Evolutionary conservation across 805 yeast genomes (phyloP), one percentile per base, ranked within the genome.

Genomic region (Candida incommunis): DNA sequence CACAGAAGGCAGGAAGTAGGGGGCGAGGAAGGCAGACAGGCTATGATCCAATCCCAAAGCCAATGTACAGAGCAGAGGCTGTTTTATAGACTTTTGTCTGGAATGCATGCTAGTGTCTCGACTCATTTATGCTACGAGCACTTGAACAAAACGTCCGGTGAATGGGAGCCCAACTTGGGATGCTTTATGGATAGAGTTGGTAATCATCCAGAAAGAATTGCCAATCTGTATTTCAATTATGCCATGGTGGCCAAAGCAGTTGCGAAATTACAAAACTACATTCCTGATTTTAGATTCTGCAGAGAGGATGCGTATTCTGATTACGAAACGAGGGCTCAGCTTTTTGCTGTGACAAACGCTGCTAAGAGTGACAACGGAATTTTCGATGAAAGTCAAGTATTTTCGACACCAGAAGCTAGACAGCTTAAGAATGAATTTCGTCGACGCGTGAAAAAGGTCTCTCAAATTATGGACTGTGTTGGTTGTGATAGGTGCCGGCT

Each of bases 401-500:
- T 77, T 61, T 57, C 56, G 1, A 47, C 59, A 3, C 59, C 61
- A 2, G 64, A 70, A 47, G 67, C 65, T n/a, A 47, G 41, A 25
- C 65, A 62, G 2, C 70, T 90, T 47, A 92, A 92, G 56, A 80
- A 80, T 50, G 97, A 92, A 55, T 88, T 92, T 66, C 74, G 90
- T 49, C 64, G 74, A 31, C 80, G 94, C 44, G 94, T 92, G 62
- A 80, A 78, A 57, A 92, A 92, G 59, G 94, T 92, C 22, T 80
- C 94, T 20, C 80, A 84, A 43, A 77, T 92, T 40, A 92, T 92
- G 96, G 96, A 90, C 62, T 92, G 99, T 67, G 97, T 92, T 35
- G 96, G 95, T 31, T 92, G 99, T 68, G 98, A 92, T 60, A 73
- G 96, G 59, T 92, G 99, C 63, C 75, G 96, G 56, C 69, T 92